Evolutionary conservation across 2,329 filamentous ascomycete genomes (phyloP).

Genomic region (Neofusicoccum umdonicola): DNA sequence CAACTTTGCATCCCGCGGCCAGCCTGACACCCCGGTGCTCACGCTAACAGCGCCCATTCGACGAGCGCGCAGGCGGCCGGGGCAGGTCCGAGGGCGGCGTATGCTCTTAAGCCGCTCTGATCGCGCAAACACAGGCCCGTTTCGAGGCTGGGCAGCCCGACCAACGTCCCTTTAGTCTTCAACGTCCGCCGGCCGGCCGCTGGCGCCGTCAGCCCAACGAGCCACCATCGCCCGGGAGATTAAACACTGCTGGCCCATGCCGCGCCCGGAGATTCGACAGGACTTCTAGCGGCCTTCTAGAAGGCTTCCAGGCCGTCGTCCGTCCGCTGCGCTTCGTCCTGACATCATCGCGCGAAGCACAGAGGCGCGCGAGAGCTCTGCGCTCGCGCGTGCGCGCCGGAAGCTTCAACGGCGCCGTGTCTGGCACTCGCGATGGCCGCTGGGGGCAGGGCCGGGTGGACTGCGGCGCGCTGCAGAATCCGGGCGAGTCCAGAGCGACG

Average conservation of each 20-base stretch:
- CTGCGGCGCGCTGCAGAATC: neutral
- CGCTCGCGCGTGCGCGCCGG: neutral
- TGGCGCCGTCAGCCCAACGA: neutral
- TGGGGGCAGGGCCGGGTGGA: neutral
- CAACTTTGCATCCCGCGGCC: slow-evolving; percentile 2
- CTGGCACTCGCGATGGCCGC: neutral
- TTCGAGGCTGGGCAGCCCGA: neutral
- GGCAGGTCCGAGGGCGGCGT: neutral
- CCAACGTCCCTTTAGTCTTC: slow-evolving; percentile 5
- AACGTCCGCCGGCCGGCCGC: neutral
- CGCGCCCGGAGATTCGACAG: neutral
- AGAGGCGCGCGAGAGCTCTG: neutral
- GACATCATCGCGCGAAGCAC: slow-evolving; percentile 4
- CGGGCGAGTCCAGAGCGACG: slow-evolving; percentile 3
- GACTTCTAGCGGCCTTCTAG: slow-evolving; percentile 12
- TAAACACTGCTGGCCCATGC: neutral
- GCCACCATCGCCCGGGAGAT: neutral
- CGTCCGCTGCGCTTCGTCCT: neutral
- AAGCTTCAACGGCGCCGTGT: neutral
- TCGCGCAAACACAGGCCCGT: slow-evolving; percentile 9
- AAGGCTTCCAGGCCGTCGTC: neutral
- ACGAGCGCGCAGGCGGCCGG: slow-evolving; percentile 3
- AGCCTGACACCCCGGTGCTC: slow-evolving; percentile 4
- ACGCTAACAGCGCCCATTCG: slow-evolving; percentile 11
- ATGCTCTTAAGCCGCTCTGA: neutral